phyloP scores from a whole-genome alignment of 768 basidiomycete species.

The Porpolomopsis calyptriformis region DNA sequence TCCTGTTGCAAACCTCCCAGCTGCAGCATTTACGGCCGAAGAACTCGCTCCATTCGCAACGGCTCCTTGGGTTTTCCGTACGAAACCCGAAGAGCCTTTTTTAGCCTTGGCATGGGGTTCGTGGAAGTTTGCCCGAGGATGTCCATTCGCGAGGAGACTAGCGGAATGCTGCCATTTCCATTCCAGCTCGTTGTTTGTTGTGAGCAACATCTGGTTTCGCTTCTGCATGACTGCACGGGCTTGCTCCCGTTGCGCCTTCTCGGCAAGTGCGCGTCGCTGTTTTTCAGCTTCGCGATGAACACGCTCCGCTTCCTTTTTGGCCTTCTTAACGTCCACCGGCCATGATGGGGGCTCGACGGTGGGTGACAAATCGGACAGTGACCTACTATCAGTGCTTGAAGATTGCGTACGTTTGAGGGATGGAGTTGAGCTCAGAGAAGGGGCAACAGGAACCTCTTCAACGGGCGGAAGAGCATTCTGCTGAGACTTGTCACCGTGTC shows the following conservation, averaged over 20 bases:
- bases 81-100: slow-evolving; percentile 48
- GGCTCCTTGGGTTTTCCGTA: slow-evolving; percentile 38
- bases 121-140: slow-evolving; percentile 32
- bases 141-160: slow-evolving; percentile 27
- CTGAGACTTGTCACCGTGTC: slow-evolving; percentile 53
- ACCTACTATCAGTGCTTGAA: slow-evolving; percentile 62
- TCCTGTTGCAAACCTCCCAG: slow-evolving; percentile 38
- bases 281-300: slow-evolving; percentile 74
- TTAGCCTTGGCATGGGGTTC: slow-evolving; percentile 37
- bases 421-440: slow-evolving; percentile 42
- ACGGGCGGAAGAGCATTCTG: slow-evolving; percentile 56
- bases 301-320: slow-evolving; percentile 75
- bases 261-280: slow-evolving; percentile 66
- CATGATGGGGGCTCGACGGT: slow-evolving; percentile 26
- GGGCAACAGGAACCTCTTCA: slow-evolving; percentile 49
- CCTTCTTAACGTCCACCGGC: slow-evolving; percentile 56
- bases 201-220: slow-evolving; percentile 64
- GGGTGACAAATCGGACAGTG: slow-evolving; percentile 47
- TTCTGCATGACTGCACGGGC: slow-evolving; percentile 90
- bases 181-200: slow-evolving; percentile 44
- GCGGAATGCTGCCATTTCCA: slow-evolving; percentile 28
- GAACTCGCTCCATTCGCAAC: slow-evolving; percentile 30
- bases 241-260: slow-evolving; percentile 72
- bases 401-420: slow-evolving; percentile 74
- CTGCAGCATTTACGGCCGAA: slow-evolving; percentile 49